Conservation (phyloP, 768 basidiomycete species). For the Hebeloma cylindrosporum region DNA sequence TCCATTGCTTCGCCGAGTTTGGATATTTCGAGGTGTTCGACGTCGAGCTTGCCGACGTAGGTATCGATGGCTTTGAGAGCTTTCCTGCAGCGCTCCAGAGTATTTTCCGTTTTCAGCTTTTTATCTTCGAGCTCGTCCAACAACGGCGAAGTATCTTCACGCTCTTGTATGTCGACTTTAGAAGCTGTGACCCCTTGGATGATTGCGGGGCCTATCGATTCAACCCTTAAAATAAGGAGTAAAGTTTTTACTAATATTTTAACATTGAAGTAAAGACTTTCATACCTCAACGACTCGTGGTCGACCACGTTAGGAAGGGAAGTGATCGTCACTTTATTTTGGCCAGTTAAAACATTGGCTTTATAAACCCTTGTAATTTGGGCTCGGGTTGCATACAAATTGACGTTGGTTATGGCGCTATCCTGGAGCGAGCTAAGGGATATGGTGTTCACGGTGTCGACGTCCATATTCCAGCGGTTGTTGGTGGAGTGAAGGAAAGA, state of each 20-base stretch:
- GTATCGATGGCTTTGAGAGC: slow-evolving; percentile 20
- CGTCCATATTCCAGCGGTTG: slow-evolving; percentile 3
- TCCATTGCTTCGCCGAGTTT: slow-evolving; percentile 18
- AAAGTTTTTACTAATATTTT: not conserved
- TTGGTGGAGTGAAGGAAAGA: not conserved
- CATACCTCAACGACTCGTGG: slow-evolving; percentile 36
- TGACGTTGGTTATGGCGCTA: slow-evolving; percentile 31
- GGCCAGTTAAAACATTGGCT: slow-evolving; percentile 31
- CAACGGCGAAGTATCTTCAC: slow-evolving; percentile 21
- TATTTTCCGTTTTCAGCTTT: not conserved
- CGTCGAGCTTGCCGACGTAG: slow-evolving; percentile 10
- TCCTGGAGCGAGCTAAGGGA: slow-evolving; percentile 22
- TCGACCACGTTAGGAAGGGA: slow-evolving; percentile 36
- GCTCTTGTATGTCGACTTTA: slow-evolving; percentile 1
- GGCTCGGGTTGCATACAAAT: slow-evolving; percentile 32
- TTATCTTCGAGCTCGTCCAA: slow-evolving; percentile 5
- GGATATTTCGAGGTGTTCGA: slow-evolving; percentile 14
- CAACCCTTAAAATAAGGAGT: slow-evolving; percentile 30
- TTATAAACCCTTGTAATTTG: slow-evolving; percentile 34
- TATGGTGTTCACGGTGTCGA: not conserved
- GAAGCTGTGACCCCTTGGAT: slow-evolving; percentile 43
- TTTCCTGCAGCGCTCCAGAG: slow-evolving; percentile 12
- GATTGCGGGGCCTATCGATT: slow-evolving; percentile 39
- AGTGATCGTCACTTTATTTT: slow-evolving; percentile 36
- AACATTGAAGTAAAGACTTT: not conserved